Percentiles rank a stretch among this genome's conserved stretches.
These are phyloP conservation scores for Leccinum fibrillosum DNA, from an alignment of 768 basidiomycete species.

Conservation along the genomic window DNA sequence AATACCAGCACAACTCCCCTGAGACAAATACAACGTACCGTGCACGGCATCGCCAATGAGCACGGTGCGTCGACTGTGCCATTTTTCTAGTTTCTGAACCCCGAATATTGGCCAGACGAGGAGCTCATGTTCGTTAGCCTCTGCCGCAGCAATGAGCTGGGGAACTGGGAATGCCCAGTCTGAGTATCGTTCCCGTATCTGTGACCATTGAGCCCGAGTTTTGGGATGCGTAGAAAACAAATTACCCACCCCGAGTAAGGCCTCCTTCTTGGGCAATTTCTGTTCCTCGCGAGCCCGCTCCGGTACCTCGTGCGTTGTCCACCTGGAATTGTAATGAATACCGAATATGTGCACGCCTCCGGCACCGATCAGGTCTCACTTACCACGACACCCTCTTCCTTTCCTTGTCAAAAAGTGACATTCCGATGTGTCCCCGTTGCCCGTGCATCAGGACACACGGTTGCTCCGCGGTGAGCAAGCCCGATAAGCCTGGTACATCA, in stretches of 20 bases:
- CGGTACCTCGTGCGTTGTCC: constrained; percentile 28
- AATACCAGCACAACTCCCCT: background rate
- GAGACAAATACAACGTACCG: constrained; percentile 14
- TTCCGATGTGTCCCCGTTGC: constrained; percentile 26
- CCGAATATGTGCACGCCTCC: background rate
- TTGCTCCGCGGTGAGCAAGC: constrained; percentile 16
- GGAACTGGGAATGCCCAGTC: constrained; percentile 29
- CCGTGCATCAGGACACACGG: constrained; percentile 31
- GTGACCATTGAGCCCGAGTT: background rate
- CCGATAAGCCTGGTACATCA: constrained; percentile 20
- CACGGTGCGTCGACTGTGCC: constrained; percentile 25
- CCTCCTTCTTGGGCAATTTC: constrained; percentile 24
- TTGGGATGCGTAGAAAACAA: background rate
- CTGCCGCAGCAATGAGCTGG: constrained; percentile 23
- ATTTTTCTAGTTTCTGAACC: constrained; percentile 21
- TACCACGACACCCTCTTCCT: constrained; percentile 24
- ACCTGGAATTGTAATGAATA: constrained; percentile 15
- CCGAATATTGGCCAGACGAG: constrained; percentile 30
- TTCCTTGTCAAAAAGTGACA: constrained; percentile 25
- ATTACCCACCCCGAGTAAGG: constrained; percentile 15
- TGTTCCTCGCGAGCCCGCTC: constrained; percentile 28
- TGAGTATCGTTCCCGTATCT: constrained; percentile 27
- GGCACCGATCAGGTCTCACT: background rate
- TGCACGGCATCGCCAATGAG: constrained; percentile 34
- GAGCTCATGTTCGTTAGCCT: constrained; percentile 11